Evolutionary conservation across 2,329 filamentous ascomycete genomes (phyloP).

Genomic region (Arthrobotrys sinensis): DNA sequence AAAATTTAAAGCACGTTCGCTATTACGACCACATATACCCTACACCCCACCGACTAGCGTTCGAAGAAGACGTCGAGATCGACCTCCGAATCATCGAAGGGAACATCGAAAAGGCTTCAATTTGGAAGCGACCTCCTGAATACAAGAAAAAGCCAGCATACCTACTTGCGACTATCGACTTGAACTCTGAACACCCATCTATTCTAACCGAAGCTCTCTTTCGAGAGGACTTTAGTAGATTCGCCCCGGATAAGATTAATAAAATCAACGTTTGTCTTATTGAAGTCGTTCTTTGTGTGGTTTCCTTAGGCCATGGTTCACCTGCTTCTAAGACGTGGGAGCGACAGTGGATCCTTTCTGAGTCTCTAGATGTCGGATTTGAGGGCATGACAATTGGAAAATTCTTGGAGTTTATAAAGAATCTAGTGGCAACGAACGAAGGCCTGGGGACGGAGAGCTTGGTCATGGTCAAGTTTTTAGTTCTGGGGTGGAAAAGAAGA

Average conservation of each 20-base stretch:
- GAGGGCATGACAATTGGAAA: conserved; percentile 11
- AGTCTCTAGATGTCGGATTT: not conserved
- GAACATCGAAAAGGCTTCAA: not conserved
- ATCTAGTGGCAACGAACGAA: not conserved
- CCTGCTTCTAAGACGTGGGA: not conserved
- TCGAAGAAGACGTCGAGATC: conserved; percentile 6
- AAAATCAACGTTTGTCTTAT: not conserved
- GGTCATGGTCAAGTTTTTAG: not conserved
- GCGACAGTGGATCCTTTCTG: conserved; percentile 1
- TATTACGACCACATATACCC: conserved; percentile 1
- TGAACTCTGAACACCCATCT: not conserved
- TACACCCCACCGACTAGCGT: not conserved
- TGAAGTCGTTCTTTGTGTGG: not conserved
- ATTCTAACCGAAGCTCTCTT: not conserved
- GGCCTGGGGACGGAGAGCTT: not conserved
- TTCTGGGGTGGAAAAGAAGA: not conserved
- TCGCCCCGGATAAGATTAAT: not conserved
- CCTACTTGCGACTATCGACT: not conserved
- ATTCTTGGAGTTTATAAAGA: not conserved
- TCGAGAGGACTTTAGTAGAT: not conserved
- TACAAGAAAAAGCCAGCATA: not conserved
- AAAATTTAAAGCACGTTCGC: not conserved
- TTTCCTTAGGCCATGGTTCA: not conserved
- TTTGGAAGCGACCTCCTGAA: not conserved
- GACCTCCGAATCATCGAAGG: not conserved